Conservation (phyloP, 2,329 filamentous ascomycete genomes). For the Colletotrichum sojae region DNA sequence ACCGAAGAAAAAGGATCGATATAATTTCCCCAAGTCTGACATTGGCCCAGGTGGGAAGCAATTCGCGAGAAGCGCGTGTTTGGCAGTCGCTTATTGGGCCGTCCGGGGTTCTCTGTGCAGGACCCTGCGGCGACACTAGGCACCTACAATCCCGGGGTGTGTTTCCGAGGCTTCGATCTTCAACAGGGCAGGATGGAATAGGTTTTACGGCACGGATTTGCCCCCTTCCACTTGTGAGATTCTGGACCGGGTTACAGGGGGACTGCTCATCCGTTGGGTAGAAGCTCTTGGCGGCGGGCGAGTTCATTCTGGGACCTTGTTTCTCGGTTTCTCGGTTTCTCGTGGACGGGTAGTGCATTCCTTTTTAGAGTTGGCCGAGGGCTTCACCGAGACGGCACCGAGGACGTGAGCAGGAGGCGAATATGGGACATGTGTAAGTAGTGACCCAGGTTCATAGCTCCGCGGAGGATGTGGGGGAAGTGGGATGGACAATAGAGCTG, state of each 20-base stretch:
- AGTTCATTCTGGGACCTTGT: neutral
- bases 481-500: neutral
- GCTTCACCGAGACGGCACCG: constrained; percentile 24
- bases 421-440: neutral
- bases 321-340: no score
- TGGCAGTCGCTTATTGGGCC: neutral
- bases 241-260: neutral
- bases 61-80: constrained; percentile 2
- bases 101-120: neutral
- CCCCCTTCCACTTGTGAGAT: neutral
- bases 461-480: constrained; percentile 13
- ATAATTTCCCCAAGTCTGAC: constrained; percentile 25
- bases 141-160: neutral
- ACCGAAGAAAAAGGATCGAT: constrained; percentile 4
- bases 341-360: no score
- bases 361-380: constrained; percentile 14
- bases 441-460: neutral
- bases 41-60: neutral
- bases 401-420: neutral
- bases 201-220: no score
- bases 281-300: neutral
- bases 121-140: neutral
- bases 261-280: neutral
- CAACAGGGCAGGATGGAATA: no score
- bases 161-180: neutral